A percentile compares a stretch with the other conserved stretches of the same genome.
Conservation (phyloP, 768 basidiomycete genomes). For the Polyporus arcularius region DNA sequence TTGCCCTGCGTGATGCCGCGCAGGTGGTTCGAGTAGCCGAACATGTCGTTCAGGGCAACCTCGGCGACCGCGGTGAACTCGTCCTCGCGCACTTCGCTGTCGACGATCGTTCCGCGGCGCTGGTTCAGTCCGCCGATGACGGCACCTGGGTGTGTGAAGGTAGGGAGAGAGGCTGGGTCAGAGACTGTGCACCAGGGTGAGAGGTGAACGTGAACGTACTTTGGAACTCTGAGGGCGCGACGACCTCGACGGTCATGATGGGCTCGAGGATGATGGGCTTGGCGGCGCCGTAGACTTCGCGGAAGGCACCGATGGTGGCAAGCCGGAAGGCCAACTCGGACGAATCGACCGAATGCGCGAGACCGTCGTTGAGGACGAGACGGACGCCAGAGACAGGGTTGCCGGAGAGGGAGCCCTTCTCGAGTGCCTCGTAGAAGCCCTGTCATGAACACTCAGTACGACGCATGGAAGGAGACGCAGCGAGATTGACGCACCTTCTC, state of each 20-base stretch:
- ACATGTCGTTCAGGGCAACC: constrained; percentile 97
- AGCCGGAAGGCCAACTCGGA: constrained; percentile 94
- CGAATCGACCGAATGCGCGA: constrained; percentile 92
- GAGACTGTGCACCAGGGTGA: background rate
- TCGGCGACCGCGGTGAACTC: constrained; percentile 93
- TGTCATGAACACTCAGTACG: constrained; percentile 30
- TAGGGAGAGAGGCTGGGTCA: constrained; percentile 3
- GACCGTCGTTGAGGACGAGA: constrained; percentile 89
- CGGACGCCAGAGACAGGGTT: constrained; percentile 85
- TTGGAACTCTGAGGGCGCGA: constrained; percentile 96
- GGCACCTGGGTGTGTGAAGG: constrained; percentile 44
- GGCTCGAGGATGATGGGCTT: constrained; percentile 88
- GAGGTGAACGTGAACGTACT: constrained; percentile 41
- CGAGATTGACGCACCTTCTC: constrained; percentile 65
- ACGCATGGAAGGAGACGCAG: background rate
- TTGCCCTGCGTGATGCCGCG: constrained; percentile 97
- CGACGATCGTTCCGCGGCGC: constrained; percentile 90
- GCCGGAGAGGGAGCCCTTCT: constrained; percentile 88
- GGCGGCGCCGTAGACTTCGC: constrained; percentile 80
- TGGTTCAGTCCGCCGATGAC: constrained; percentile 95
- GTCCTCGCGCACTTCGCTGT: constrained; percentile 95
- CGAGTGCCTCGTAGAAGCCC: constrained; percentile 94
- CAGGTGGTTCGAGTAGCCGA: constrained; percentile 91
- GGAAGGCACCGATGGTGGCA: constrained; percentile 89
- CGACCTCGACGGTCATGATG: constrained; percentile 98